Conservation (phyloP, 768 basidiomycete species). For the Russula brevipes region DNA sequence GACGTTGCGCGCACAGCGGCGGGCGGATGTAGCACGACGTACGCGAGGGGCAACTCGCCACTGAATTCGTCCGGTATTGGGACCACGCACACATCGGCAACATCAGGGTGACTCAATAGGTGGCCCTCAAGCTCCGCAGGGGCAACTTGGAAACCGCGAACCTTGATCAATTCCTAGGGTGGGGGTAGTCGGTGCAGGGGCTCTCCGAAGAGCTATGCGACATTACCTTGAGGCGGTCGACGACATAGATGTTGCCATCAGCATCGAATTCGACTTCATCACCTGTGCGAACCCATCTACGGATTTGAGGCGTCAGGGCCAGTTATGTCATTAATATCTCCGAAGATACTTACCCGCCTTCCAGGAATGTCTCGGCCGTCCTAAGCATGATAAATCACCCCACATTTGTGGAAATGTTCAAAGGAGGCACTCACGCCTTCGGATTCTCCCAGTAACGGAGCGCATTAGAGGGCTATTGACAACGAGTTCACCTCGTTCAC, state of each 20-base stretch:
- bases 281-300: constrained; percentile 63
- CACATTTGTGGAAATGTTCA: background rate
- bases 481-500: constrained; percentile 57
- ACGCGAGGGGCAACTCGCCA: constrained; percentile 69
- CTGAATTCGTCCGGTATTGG: constrained; percentile 63
- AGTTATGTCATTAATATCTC: background rate
- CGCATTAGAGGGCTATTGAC: constrained; percentile 41
- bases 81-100: constrained; percentile 60
- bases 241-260: constrained; percentile 52
- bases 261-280: constrained; percentile 54
- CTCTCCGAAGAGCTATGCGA: background rate
- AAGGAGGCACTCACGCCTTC: constrained; percentile 46
- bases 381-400: constrained; percentile 32
- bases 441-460: constrained; percentile 48
- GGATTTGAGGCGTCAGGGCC: background rate
- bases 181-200: constrained; percentile 23
- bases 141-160: constrained; percentile 67
- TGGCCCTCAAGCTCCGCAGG: constrained; percentile 69
- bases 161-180: constrained; percentile 58
- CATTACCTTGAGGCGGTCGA: constrained; percentile 55
- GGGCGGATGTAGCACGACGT: constrained; percentile 45
- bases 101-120: constrained; percentile 52
- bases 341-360: constrained; percentile 43
- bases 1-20: constrained; percentile 12
- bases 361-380: constrained; percentile 61